phyloP scores from a whole-genome alignment of 106 monocot species.

The Platanthera guangdongensis region DNA sequence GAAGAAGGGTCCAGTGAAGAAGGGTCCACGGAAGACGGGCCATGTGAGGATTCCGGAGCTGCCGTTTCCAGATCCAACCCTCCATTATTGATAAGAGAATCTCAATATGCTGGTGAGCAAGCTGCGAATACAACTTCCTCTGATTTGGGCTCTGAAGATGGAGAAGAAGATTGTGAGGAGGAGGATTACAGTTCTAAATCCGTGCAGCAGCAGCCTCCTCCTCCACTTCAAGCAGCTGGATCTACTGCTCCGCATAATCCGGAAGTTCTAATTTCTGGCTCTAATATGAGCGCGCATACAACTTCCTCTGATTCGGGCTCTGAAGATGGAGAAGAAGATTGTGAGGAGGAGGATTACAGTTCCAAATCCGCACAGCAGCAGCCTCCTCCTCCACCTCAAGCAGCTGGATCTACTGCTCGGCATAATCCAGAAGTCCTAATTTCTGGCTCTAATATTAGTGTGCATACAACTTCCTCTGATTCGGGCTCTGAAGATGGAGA shows the following conservation, averaged over 20 bases:
- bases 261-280: not conserved
- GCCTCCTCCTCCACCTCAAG: not conserved
- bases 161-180: not conserved
- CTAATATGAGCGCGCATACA: not conserved
- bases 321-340: not conserved
- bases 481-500: not conserved
- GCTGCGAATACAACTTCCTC: not conserved
- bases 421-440: not conserved
- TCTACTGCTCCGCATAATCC: not conserved
- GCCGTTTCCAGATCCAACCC: not conserved
- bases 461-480: no score
- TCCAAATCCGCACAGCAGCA: not conserved
- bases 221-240: not conserved
- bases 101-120: not conserved
- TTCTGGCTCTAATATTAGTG: not conserved
- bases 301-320: not conserved
- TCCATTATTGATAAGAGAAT: not conserved
- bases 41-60: slow-evolving; percentile 4
- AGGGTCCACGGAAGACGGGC: not conserved
- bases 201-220: not conserved
- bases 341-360: not conserved
- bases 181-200: slow-evolving; percentile 1
- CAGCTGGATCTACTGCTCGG: not conserved
- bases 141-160: not conserved
- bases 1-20: not conserved